Base-by-base conservation (phyloP, 148 eudicot species). In the Spergularia marina region DNA sequence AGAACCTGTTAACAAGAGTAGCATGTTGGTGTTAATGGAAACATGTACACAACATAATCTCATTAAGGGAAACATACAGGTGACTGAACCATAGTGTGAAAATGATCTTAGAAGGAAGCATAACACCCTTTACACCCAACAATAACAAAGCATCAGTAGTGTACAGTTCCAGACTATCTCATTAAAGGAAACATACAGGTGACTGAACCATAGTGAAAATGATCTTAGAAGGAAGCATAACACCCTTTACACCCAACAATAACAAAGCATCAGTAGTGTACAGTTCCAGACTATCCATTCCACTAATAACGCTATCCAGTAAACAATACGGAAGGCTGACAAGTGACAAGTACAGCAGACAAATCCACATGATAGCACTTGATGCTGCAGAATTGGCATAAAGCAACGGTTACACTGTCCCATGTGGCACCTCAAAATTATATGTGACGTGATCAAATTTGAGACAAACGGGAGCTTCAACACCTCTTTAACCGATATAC, bases 1-100 rank as follows among this genome's bases (percentile, higher is more conserved):
- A 93, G 91, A 76, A 93, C 98, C 98, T 93, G 89, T 68, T 61
- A 73, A 69, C 58, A 73, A 78, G 8, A 62, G 70, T 53, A 70
- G 62, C 44, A 68, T 55, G 73, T 56, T n/a, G 62, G 57, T 20
- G 52, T 81, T 54, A 84, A 61, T 20, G 63, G 13, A 70, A 77
- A 49, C 39, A 15, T 39, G 0, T 13, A 12, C 10, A 57, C 18
- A 18, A 6, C 34, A 34, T 20, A 72, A 73, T 65, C 14, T 68
- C 61, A 71, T 66, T 18, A 58, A 66, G 52, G 34, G 3, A 10
- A 57, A 55, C 13, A 40, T 8, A 11, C n/a, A 40, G 52, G 25
- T 11, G 65, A 20, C 21, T 15, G 25, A 44, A 44, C 10, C 10
- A 44, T 44, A 44, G 8, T 30, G 36, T n/a, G n/a, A 30, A 30